Base-by-base conservation (phyloP, 345 rosid genomes). In the Bruguiera sexangula region DNA sequence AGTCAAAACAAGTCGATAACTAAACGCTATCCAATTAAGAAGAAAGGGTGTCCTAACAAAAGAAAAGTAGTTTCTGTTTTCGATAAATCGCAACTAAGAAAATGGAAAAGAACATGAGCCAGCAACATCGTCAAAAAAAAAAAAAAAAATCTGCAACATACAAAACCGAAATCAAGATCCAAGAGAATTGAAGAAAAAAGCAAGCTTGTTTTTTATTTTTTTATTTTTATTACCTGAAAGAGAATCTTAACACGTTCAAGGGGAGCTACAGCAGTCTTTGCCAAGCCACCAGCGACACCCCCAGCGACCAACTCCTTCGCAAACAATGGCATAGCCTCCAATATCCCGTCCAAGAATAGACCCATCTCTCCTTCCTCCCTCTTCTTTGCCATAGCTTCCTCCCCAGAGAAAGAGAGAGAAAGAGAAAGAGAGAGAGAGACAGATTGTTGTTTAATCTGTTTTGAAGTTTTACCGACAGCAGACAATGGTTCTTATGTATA, bases 221-320 rank as follows among this genome's bases (percentile, higher is more conserved):
- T 11, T 11, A 22, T 9, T 9, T 10, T 11, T 32, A 4, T 37
- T 72, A 91, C 98, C 97, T 91, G 96, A 71, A 94, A 91, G 70
- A 94, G 76, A 74, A 94, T 94, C 90, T 94, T 94, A 72, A 94
- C 86, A 52, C 94, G 90, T 77, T 94, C 97, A 52, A 94, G 95
- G 10, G 98, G 97, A 67, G 97, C 98, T 20, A 94, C 98, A 65
- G 70, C 90, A 19, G 89, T 65, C 80, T 94, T 93, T 31, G 95
- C 98, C 52, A 91, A 57, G 36, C 98, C 97, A 18, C 97, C 96
- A 52, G 97, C 91, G 66, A 88, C 87, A 13, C 98, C 97, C 7
- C 98, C 95, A 46, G 97, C 93, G 21, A 94, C 79, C 69, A 94
- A 86, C 79, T 94, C 95, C 78, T 91, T 91, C 0, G 89, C 84